phyloP scores from a whole-genome alignment of 768 basidiomycete genomes.

The Dendrothele bispora region DNA sequence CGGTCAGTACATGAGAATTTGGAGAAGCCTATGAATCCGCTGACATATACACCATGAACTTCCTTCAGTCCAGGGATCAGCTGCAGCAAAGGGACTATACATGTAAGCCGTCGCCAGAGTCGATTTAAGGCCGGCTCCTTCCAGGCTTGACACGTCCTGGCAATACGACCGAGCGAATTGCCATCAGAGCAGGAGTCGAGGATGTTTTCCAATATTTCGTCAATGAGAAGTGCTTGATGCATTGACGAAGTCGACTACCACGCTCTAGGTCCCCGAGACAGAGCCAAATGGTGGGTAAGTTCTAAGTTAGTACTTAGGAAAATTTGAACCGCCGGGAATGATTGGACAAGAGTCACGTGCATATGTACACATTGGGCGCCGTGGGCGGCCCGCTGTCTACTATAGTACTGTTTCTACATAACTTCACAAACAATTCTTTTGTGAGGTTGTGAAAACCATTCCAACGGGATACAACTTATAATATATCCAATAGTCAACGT shows the following conservation, averaged over 20 bases:
- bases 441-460: too few relatives aligned
- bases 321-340: background rate
- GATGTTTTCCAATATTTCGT: constrained; percentile 48
- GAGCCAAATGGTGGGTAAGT: background rate
- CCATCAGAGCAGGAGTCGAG: constrained; percentile 31
- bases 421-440: too few relatives aligned
- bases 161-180: constrained; percentile 31
- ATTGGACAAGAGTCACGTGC: background rate
- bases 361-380: too few relatives aligned
- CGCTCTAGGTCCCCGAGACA: background rate
- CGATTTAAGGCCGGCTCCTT: constrained; percentile 47
- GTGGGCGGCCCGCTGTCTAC: too few relatives aligned
- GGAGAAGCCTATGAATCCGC: constrained; percentile 13
- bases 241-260: constrained; percentile 19
- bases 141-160: constrained; percentile 47
- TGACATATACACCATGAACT: constrained; percentile 32
- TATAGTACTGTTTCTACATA: too few relatives aligned
- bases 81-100: constrained; percentile 39
- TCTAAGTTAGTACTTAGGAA: background rate
- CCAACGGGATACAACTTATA: too few relatives aligned
- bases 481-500: too few relatives aligned
- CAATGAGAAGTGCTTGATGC: constrained; percentile 46
- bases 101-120: constrained; percentile 43
- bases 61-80: constrained; percentile 32
- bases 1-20: background rate